phyloP scores from a whole-genome alignment of 768 basidiomycete species.

The Infundibulicybe gibba region DNA sequence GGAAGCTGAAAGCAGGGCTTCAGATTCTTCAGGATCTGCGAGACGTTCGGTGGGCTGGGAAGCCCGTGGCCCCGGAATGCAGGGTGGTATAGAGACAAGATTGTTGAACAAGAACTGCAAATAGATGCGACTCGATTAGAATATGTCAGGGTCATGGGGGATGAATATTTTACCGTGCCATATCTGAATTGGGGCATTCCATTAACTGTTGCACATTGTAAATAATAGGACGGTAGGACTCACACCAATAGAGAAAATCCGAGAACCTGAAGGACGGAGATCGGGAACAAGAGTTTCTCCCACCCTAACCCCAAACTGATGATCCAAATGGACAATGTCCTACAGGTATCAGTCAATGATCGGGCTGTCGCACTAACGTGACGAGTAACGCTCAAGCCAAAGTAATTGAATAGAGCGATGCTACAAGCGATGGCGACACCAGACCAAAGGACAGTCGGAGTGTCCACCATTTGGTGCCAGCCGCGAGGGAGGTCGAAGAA shows the following conservation, averaged over 20 bases:
- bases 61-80: conserved; percentile 49
- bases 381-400: conserved; percentile 88
- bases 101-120: conserved; percentile 87
- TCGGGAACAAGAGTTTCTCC: conserved; percentile 82
- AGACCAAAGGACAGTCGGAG: conserved; percentile 66
- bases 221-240: conserved; percentile 26
- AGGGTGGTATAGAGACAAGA: conserved; percentile 61
- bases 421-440: conserved; percentile 69
- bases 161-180: conserved; percentile 61
- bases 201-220: conserved; percentile 5
- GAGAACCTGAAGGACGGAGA: conserved; percentile 75
- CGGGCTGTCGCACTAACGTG: conserved; percentile 92
- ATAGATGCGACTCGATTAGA: conserved; percentile 9
- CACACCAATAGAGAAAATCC: conserved; percentile 91
- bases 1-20: conserved; percentile 41
- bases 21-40: conserved; percentile 56
- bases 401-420: conserved; percentile 85
- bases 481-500: conserved; percentile 90
- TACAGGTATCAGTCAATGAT: conserved; percentile 89
- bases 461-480: conserved; percentile 83
- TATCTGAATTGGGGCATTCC: conserved; percentile 45
- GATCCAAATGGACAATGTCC: conserved; percentile 96
- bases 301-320: conserved; percentile 86
- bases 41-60: conserved; percentile 24
- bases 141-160: conserved; percentile 4